Base-by-base conservation (phyloP, 1,284 basidiomycete genomes). In the Baeospora myosura region DNA sequence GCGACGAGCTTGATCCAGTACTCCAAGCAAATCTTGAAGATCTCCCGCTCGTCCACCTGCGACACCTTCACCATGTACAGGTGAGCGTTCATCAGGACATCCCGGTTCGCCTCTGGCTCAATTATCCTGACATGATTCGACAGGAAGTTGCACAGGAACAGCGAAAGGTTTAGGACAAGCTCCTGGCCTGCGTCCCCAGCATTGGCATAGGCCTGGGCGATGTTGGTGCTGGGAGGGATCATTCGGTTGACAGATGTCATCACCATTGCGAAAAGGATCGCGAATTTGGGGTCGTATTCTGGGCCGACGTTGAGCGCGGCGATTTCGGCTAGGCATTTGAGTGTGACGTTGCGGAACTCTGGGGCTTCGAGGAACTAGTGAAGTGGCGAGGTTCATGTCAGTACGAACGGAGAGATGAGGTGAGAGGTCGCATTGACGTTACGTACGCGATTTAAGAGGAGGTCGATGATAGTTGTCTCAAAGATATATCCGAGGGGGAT, bases 401-500 rank as follows among this genome's bases (percentile, higher is more conserved):
- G 25, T 20, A 40, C 21, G 33, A n/a, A 20, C 16, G 33, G 21
- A 16, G n/a, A 14, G n/a, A 28, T 28, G 26, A 11, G 14, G 33
- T 17, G 16, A 24, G 36, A 18, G 8, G 6, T 8, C 47, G 38
- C 34, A 47, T 30, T 41, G 41, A 32, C 43, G 42, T 47, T 28
- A 74, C 86, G 62, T 63, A 91, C 90, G 53, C 92, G 77, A 54
- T 81, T 84, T 38, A 98, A 76, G 17, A 99, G 74, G 45, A 91
- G 76, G 66, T 99, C 96, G 53, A 98, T 98, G 56, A 99, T 88
- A 38, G 88, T 90, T 1, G 96, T 98, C 69, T 98, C 96, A 53
- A 98, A 99, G 54, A 99, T 98, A 64, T 95, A 99, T 20, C 95
- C 96, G 34, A 99, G 71, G 37, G 96, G 96, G 58, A 99, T 98